A percentile compares a stretch with the other conserved stretches of the same genome.
Evolutionary conservation across 805 yeast species (phyloP).

Genomic region (Cyberlindnera maclurae): DNA sequence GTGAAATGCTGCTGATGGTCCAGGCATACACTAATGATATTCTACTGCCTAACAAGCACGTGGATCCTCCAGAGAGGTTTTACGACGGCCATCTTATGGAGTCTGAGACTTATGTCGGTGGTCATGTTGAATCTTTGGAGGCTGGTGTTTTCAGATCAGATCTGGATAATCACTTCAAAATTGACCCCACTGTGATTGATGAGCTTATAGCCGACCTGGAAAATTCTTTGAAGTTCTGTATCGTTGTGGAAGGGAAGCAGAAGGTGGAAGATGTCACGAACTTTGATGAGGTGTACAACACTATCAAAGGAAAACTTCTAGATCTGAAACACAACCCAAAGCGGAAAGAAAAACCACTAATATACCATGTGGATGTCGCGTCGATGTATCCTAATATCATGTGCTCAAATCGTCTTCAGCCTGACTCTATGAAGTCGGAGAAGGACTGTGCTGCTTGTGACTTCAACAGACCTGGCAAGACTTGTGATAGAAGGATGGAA

Average conservation of each 20-base stretch:
- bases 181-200: conserved; percentile 79
- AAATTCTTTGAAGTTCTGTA: conserved; percentile 71
- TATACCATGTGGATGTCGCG: conserved; percentile 97
- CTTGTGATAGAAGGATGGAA: conserved; percentile 82
- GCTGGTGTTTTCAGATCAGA: conserved; percentile 97
- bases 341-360: conserved; percentile 73
- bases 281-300: conserved; percentile 62
- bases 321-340: conserved; percentile 55
- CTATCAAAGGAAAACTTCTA: conserved; percentile 47
- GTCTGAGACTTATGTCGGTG: conserved; percentile 97
- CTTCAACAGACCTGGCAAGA: conserved; percentile 90
- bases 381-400: conserved; percentile 99
- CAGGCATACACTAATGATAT: conserved; percentile 81
- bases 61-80: conserved; percentile 90
- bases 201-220: conserved; percentile 69
- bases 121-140: conserved; percentile 95
- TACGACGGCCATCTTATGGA: conserved; percentile 91
- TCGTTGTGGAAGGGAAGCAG: conserved; percentile 73
- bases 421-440: conserved; percentile 94
- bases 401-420: conserved; percentile 95
- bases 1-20: conserved; percentile 96
- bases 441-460: conserved; percentile 97
- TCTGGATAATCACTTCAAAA: conserved; percentile 60
- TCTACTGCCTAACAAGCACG: conserved; percentile 85
- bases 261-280: conserved; percentile 73